These are phyloP conservation scores for Solanum pinnatisectum DNA, from an alignment of 257 asterid genomes.

Conservation along the genomic window DNA sequence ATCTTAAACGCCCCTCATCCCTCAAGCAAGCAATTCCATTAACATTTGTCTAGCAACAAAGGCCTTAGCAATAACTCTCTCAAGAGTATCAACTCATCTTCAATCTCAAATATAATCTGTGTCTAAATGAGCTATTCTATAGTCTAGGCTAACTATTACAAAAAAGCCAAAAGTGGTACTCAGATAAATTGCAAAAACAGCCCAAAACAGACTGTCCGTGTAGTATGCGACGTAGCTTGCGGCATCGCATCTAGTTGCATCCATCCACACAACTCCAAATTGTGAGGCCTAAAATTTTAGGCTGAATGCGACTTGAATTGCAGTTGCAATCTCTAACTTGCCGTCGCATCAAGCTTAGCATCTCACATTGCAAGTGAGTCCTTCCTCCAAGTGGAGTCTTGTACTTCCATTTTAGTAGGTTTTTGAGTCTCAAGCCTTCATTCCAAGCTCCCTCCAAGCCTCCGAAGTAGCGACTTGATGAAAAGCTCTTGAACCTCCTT, in stretches of 20 bases:
- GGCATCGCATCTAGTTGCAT: neutral
- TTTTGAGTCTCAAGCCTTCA: neutral
- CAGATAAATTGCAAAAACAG: neutral
- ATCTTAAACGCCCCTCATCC: neutral
- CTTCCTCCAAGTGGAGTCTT: neutral
- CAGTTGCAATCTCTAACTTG: neutral
- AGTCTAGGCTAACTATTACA: neutral
- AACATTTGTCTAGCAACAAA: neutral
- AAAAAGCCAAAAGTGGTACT: neutral
- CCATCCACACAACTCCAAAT: neutral
- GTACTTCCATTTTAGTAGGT: neutral
- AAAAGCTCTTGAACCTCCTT: neutral
- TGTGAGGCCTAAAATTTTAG: neutral
- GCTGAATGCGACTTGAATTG: neutral
- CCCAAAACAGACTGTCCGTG: neutral
- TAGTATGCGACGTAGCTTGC: neutral
- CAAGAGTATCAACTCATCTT: neutral
- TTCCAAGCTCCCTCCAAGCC: neutral
- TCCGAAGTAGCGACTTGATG: neutral
- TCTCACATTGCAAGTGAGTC: neutral
- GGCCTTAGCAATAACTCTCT: neutral
- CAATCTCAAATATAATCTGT: neutral
- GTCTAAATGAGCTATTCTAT: neutral
- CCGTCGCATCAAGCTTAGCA: neutral
- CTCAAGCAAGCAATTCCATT: neutral